phyloP scores from a whole-genome alignment of 2,329 filamentous ascomycete species.

The Ceratocystis albifundus region DNA sequence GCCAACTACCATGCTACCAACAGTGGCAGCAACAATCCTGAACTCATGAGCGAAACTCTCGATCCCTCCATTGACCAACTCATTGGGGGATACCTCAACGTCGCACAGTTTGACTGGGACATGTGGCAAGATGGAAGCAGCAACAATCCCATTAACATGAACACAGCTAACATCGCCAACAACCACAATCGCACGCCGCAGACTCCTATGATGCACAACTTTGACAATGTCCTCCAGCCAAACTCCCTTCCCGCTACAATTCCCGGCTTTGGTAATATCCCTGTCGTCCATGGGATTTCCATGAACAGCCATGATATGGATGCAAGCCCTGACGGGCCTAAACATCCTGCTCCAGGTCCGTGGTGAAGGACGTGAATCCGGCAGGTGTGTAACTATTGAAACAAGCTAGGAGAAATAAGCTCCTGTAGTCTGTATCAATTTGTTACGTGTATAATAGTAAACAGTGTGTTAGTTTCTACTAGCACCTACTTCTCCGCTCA shows the following conservation, averaged over 20 bases:
- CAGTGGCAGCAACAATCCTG: not conserved
- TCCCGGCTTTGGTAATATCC: slow-evolving; percentile 21
- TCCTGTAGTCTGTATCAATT: not conserved
- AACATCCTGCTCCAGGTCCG: not conserved
- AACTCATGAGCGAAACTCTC: slow-evolving; percentile 9
- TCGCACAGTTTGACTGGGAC: slow-evolving; percentile 37
- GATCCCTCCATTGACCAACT: slow-evolving; percentile 35
- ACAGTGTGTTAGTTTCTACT: not conserved
- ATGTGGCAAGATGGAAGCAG: slow-evolving; percentile 30
- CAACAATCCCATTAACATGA: not conserved
- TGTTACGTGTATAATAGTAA: slow-evolving; percentile 7
- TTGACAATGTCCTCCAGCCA: slow-evolving; percentile 8
- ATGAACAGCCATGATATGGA: slow-evolving; percentile 10
- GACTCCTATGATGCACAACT: slow-evolving; percentile 10
- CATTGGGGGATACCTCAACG: slow-evolving; percentile 36
- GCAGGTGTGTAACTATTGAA: not conserved
- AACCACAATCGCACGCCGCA: slow-evolving; percentile 9
- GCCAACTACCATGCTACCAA: slow-evolving; percentile 2
- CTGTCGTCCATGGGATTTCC: slow-evolving; percentile 14
- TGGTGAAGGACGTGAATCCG: not conserved
- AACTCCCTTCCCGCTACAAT: slow-evolving; percentile 12
- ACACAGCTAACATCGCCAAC: not conserved
- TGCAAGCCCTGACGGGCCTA: not conserved
- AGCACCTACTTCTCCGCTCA: not conserved
- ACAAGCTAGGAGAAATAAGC: not conserved